Conservation (phyloP, 345 rosid genomes). For the Angophora floribunda region DNA sequence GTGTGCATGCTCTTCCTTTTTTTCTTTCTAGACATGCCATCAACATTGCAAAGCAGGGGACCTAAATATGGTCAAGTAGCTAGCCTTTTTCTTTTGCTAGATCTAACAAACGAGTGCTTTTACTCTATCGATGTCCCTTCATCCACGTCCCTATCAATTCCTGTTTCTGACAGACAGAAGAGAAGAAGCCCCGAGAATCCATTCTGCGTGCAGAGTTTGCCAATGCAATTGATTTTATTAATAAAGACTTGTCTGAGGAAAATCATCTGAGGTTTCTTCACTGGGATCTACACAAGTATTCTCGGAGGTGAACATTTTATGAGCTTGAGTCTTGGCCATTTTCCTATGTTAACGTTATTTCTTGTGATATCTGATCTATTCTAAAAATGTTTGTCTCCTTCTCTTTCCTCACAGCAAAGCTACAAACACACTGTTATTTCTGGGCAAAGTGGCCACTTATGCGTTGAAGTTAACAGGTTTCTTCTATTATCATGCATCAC, state of each 20-base stretch:
- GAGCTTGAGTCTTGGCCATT: not conserved
- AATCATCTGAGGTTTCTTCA: slow-evolving; percentile 70
- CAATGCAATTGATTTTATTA: slow-evolving; percentile 84
- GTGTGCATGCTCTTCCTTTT: not conserved
- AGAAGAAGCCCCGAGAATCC: slow-evolving; percentile 87
- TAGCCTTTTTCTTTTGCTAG: not conserved
- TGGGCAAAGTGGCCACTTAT: slow-evolving; percentile 78
- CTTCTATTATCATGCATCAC: slow-evolving; percentile 74
- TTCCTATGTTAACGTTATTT: not conserved
- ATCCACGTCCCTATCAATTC: not conserved
- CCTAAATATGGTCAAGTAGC: not conserved
- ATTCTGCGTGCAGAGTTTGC: slow-evolving; percentile 95
- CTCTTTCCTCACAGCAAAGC: slow-evolving; percentile 52
- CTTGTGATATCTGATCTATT: not conserved
- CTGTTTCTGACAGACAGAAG: slow-evolving; percentile 32
- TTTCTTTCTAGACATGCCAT: not conserved
- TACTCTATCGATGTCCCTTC: not conserved
- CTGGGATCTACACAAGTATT: slow-evolving; percentile 87
- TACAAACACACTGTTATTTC: slow-evolving; percentile 59
- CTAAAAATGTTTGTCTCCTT: not conserved
- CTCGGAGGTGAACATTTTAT: slow-evolving; percentile 47
- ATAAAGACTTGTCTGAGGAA: slow-evolving; percentile 81
- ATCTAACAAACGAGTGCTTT: not conserved
- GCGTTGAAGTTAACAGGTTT: slow-evolving; percentile 80
- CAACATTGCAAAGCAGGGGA: not conserved